Percentiles rank a stretch among this genome's conserved stretches.
Conservation (phyloP, 2,329 filamentous ascomycete species). For the Hirsutella minnesotensis region DNA sequence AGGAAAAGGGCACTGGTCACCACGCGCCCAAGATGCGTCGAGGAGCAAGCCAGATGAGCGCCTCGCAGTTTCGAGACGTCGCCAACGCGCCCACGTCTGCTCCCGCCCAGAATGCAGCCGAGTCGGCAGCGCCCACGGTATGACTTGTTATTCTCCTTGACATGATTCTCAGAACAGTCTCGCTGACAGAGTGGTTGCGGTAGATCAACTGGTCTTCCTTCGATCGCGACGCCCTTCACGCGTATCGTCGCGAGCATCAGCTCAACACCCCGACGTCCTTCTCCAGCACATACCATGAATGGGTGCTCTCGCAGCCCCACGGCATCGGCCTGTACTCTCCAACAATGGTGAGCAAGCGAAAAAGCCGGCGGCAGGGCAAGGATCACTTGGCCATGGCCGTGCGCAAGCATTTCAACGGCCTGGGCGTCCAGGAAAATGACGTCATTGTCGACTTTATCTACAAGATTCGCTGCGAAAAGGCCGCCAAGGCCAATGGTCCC, state of each 20-base stretch:
- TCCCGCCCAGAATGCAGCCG: constrained; percentile 16
- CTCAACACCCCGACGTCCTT: constrained; percentile 62
- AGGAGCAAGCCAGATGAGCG: constrained; percentile 37
- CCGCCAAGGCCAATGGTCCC: constrained; percentile 12
- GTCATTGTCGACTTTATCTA: constrained; percentile 72
- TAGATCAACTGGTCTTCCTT: constrained; percentile 58
- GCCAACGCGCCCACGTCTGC: constrained; percentile 25
- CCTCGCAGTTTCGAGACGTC: constrained; percentile 22
- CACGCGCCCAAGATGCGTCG: constrained; percentile 43
- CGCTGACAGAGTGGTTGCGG: not conserved
- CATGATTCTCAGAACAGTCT: not conserved
- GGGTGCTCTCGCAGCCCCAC: constrained; percentile 46
- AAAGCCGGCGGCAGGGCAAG: constrained; percentile 55
- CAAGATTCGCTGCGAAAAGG: constrained; percentile 38
- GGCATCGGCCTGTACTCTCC: constrained; percentile 62
- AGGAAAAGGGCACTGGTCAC: constrained; percentile 32
- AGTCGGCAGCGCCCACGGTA: constrained; percentile 22
- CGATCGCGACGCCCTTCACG: constrained; percentile 55
- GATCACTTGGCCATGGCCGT: constrained; percentile 61
- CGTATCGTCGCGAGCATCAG: constrained; percentile 63
- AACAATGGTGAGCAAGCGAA: constrained; percentile 58
- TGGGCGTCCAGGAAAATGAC: constrained; percentile 70
- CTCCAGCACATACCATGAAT: constrained; percentile 48
- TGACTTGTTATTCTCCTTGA: constrained; percentile 7
- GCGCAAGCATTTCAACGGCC: constrained; percentile 72